Percentiles rank a stretch among this genome's conserved stretches.
Evolutionary conservation across 768 basidiomycete species (phyloP).

Genomic region (Roridomyces roridus): DNA sequence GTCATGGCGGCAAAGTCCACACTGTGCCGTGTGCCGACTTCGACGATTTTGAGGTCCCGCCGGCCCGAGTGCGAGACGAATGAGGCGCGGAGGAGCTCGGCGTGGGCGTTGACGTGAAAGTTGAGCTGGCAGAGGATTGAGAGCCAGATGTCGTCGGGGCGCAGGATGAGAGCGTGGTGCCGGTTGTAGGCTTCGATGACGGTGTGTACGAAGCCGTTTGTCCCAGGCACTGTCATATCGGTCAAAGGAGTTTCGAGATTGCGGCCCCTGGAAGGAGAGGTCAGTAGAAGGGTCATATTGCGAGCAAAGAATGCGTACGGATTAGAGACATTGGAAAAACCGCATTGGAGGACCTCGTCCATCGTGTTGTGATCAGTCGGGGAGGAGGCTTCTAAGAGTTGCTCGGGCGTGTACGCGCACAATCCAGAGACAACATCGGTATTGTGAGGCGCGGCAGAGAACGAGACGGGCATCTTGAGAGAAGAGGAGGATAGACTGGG

Average conservation of each 20-base stretch:
- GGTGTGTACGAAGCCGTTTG: neutral
- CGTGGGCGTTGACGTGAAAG: too few species aligned
- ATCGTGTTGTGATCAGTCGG: neutral
- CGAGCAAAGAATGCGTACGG: neutral
- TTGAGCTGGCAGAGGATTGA: too few species aligned
- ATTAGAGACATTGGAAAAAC: neutral
- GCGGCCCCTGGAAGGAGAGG: neutral
- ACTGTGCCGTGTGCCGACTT: neutral
- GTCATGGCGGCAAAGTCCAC: conserved; percentile 1
- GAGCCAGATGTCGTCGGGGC: too few species aligned
- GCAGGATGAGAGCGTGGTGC: too few species aligned
- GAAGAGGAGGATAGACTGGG: too few species aligned
- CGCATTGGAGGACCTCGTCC: neutral
- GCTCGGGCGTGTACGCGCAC: neutral
- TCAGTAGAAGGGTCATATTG: neutral
- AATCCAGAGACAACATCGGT: neutral
- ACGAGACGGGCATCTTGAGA: conserved; percentile 5
- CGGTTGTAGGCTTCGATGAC: too few species aligned
- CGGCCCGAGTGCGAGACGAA: neutral
- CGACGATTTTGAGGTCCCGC: neutral
- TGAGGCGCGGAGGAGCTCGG: neutral
- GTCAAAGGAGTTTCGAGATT: neutral
- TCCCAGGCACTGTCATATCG: neutral
- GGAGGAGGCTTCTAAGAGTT: neutral
- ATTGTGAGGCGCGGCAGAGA: neutral